A percentile compares a stretch with the other conserved stretches of the same genome.
Conservation (phyloP, 306 rosid genomes). For the Geum urbanum region DNA sequence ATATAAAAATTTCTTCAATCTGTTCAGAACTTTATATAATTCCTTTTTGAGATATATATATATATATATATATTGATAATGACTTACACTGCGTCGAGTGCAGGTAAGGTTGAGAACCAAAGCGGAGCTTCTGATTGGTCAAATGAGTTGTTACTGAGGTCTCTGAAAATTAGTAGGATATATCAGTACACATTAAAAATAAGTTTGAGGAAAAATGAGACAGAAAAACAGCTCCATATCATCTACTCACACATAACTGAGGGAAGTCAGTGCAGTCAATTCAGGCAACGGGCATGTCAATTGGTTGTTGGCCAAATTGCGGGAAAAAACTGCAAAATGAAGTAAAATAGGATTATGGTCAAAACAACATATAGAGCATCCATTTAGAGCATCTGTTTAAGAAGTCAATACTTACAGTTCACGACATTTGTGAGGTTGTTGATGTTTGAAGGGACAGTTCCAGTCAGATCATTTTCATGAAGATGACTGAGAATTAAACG, state of each 20-base stretch:
- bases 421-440: conserved; percentile 54
- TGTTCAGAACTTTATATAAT: background rate
- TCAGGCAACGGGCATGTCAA: conserved; percentile 70
- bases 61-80: background rate
- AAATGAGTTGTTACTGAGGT: conserved; percentile 82
- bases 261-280: conserved; percentile 53
- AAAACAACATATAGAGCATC: background rate
- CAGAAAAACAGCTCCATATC: conserved; percentile 1
- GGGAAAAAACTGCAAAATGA: conserved; percentile 28
- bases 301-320: conserved; percentile 59
- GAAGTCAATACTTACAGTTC: conserved; percentile 60
- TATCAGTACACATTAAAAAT: conserved; percentile 21
- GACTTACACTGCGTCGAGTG: conserved; percentile 80
- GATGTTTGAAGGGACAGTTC: conserved; percentile 67
- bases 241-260: conserved; percentile 67
- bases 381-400: background rate
- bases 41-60: background rate
- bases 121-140: conserved; percentile 58
- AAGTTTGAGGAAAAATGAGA: background rate
- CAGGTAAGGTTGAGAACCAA: conserved; percentile 61
- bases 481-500: conserved; percentile 57
- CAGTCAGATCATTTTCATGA: conserved; percentile 59
- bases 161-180: conserved; percentile 36
- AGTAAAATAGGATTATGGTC: background rate
- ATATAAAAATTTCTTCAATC: background rate